Evolutionary conservation across 192 early-diverging fungal species (phyloP), one percentile per base, ranked within the genome.

Genomic region (Podochytrium sp.): DNA sequence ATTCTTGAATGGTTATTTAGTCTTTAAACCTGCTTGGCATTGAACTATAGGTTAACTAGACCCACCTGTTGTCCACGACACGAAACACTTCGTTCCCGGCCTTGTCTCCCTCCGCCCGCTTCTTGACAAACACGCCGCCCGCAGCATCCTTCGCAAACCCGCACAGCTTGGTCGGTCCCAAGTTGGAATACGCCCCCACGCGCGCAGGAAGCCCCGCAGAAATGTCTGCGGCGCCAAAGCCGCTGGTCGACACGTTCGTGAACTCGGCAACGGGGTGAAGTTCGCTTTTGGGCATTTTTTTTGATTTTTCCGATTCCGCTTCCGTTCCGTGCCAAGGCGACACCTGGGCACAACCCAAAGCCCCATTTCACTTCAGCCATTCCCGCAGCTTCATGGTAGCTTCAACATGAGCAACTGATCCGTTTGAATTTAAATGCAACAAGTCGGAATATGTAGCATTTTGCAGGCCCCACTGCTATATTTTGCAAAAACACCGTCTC

Each of bases 1-100:
- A 47, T 47, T 47, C 34, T 33, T 25, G 29, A 69, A 29, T 71
- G 5, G 47, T 41, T 33, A 49, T 34, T 52, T 75, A 47, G n/a
- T n/a, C n/a, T n/a, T n/a, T n/a, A n/a, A n/a, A 12, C 7, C 43
- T 47, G 43, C 43, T 12, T 7, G 43, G 43, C 43, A 47, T 20
- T 12, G 20, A 20, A 20, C 20, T 47, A 7, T 47, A 12, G 20
- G 10, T 20, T 47, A 20, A 47, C 10, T 20, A 47, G 10, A 47
- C 20, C 20, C 43, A 12, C 43, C 32, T 23, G 30, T 27, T 35
- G 23, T 61, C 58, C 18, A 61, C 58, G 33, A 61, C 10, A 33
- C 37, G 58, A 12, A 61, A 32, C 30, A 37, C 32, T 32, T 61
- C 37, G 12, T 12, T 16, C 3, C 33, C 58, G 34, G 16, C 18